phyloP scores from a whole-genome alignment of 2,329 filamentous ascomycete genomes.

The Colletotrichum gigasporum region DNA sequence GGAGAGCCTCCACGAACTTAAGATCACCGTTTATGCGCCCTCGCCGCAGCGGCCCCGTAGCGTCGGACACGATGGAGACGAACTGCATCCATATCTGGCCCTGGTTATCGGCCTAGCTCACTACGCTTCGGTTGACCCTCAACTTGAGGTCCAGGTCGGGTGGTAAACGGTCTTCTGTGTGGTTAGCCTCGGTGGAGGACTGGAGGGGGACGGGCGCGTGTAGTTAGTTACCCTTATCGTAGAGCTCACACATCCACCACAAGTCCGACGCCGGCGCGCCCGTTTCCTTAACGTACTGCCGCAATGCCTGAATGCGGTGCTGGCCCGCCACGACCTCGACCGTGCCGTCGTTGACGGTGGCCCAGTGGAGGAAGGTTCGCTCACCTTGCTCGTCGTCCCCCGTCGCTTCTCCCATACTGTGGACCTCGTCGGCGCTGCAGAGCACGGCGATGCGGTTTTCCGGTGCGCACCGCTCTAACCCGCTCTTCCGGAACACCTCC shows the following conservation, averaged over 20 bases:
- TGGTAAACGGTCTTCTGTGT: conserved; percentile 9
- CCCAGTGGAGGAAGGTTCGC: neutral
- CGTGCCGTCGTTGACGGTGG: neutral
- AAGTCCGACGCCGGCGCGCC: conserved; percentile 3
- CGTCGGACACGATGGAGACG: neutral
- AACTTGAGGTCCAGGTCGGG: conserved; percentile 26
- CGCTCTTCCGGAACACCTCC: neutral
- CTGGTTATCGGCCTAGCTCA: conserved; percentile 24
- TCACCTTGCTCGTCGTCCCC: neutral
- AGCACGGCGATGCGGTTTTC: neutral
- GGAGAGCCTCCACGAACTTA: neutral
- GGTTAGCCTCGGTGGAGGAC: too few relatives aligned
- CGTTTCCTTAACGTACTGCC: conserved; percentile 13
- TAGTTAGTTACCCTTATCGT: conserved; percentile 31
- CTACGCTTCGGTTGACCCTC: conserved; percentile 23
- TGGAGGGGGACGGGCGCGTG: too few relatives aligned
- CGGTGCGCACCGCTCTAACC: neutral
- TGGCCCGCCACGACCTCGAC: conserved; percentile 23
- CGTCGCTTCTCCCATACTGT: neutral
- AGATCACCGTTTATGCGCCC: neutral
- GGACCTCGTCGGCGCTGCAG: neutral
- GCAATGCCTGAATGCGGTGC: conserved; percentile 25
- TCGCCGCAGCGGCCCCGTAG: neutral
- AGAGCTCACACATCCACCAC: conserved; percentile 31
- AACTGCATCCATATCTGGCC: conserved; percentile 32